Percentiles rank a stretch among this genome's conserved stretches.
Evolutionary conservation across 225 moss, liverwort and hornwort species (phyloP).

Genomic region (Takakia lepidozioides): DNA sequence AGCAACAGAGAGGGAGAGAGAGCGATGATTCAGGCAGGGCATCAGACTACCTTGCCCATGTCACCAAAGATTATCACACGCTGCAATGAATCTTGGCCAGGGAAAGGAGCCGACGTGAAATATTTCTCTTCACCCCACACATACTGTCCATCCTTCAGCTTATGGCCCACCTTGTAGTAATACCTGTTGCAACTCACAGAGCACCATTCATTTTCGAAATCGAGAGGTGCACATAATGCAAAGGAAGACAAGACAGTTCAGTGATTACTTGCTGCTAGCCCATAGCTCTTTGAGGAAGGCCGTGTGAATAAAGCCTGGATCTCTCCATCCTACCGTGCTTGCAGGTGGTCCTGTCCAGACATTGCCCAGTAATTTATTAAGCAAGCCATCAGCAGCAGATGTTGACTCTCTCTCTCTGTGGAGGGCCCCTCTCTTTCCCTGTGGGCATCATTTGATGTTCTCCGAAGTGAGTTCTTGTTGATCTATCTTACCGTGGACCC

Average conservation of each 20-base stretch:
- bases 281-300: constrained; percentile 21
- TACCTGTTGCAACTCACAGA: constrained; percentile 24
- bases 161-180: constrained; percentile 60
- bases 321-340: constrained; percentile 26
- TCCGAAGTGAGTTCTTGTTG: no score
- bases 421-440: no score
- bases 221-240: background rate
- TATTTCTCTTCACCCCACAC: constrained; percentile 38
- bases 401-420: no score
- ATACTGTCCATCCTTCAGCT: constrained; percentile 27
- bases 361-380: no score
- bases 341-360: constrained; percentile 31
- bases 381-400: no score
- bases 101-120: constrained; percentile 54
- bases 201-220: background rate
- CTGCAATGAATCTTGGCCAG: constrained; percentile 64
- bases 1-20: no score
- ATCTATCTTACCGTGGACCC: no score
- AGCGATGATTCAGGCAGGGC: no score
- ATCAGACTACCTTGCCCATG: constrained; percentile 85
- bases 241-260: background rate
- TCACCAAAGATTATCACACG: constrained; percentile 60
- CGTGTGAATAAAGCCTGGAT: constrained; percentile 41
- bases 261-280: constrained; percentile 18
- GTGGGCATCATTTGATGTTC: no score